Evolutionary conservation across 768 basidiomycete genomes (phyloP).

Genomic region (Psilocybe tampanensis): DNA sequence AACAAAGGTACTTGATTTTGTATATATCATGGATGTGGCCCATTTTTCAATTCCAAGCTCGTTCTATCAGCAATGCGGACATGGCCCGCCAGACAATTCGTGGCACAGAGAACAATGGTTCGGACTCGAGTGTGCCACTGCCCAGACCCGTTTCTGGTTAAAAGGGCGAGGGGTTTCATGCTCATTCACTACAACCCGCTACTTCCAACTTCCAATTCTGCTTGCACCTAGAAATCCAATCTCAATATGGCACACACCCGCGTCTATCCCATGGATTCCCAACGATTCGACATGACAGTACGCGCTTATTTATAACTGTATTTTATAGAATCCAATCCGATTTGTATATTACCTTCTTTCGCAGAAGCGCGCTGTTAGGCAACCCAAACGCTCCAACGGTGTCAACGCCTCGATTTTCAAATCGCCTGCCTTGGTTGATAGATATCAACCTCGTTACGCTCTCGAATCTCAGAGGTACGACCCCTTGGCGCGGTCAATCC

Average conservation of each 20-base stretch:
- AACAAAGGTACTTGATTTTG: no score
- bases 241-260: neutral
- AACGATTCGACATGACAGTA: neutral
- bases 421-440: neutral
- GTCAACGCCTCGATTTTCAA: neutral
- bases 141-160: no score
- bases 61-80: no score
- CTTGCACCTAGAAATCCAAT: neutral
- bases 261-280: neutral
- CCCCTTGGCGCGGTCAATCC: no score
- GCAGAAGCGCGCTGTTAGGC: neutral
- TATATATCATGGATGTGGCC: no score
- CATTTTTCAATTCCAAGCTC: no score
- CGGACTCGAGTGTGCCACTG: no score
- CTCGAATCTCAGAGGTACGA: no score
- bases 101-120: no score
- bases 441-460: no score
- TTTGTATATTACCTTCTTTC: neutral
- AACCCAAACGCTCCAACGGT: no score
- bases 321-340: neutral
- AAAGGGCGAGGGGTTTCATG: neutral
- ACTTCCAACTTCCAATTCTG: neutral
- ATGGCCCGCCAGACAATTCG: no score
- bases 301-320: neutral
- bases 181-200: neutral